Evolutionary conservation across 768 basidiomycete species (phyloP), one percentile per base, ranked within the genome.

Genomic region (Boletus edulis): DNA sequence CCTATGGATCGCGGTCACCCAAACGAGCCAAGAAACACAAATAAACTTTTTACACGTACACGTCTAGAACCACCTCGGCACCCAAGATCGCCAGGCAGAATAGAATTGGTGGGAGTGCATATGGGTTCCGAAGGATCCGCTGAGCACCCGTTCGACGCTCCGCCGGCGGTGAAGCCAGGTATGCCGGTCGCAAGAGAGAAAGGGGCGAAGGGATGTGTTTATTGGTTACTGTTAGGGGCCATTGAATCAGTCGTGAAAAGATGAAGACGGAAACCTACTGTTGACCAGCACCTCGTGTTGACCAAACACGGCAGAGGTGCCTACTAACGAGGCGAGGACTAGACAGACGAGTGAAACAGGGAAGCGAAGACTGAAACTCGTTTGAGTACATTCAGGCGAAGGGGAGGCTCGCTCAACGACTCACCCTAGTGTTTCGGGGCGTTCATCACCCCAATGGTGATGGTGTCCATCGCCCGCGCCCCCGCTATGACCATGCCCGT

Each of bases 381-480:
- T 39, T 24, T 60, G 27, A 64, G 55, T 32, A 17, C 9, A 37
- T 13, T 41, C 20, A n/a, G 27, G 10, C 34, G 2, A 11, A 18
- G 10, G 31, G 27, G 22, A 27, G 18, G 24, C 29, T n/a, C 22
- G 13, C 29, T 14, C n/a, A 18, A 38, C 37, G 27, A 71, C 78
- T 53, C 29, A 79, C 78, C 78, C 78, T 24, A 72, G 62, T 2
- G 69, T 63, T 38, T 74, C 72, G 22, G 75, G 62, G 12, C 68
- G 72, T 53, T 77, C 79, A 57, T 82, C 80, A 11, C 87, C 85
- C 65, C 87, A 86, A 62, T 90, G 89, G 62, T 89, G 87, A 55
- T 84, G 81, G 44, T 76, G 74, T 0, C 77, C 79, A 54, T 80
- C 77, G 8, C 51, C 57, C 27, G 32, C 67, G 3, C 18, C 34